Base-by-base conservation (phyloP, 352 stramenopile species). In the Bremia lactucae region DNA sequence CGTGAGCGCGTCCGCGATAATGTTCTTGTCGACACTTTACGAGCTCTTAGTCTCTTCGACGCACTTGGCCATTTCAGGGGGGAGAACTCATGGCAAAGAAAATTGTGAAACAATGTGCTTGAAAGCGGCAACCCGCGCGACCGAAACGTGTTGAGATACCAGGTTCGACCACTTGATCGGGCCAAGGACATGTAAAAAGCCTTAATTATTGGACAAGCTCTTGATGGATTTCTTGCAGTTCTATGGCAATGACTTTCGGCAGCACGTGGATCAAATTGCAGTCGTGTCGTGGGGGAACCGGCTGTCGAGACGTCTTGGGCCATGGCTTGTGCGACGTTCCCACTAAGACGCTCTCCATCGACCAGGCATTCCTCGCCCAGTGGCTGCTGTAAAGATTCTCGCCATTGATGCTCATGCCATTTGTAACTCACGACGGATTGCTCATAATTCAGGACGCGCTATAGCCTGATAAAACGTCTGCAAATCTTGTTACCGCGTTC, bases 81-180 rank as follows among this genome's bases (percentile, higher is more conserved):
- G 87, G 63, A 87, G 88, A 5, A 86, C 95, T n/a, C 97, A 96
- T 3, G 96, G 99, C 15, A 96, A 93, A 24, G 96, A 99, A 63
- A 96, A 99, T 65, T 99, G n/a, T n/a, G 99, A 18, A 99, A 78
- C 35, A 99, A 74, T 66, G 99, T 99, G 19, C 96, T 96, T 4
- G 70, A 64, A 8, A 83, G 93, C 24, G 94, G 92, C 68, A 98
- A 82, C 6, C 94, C 93, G 42, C 97, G 86, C 70, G 52, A 19
- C 31, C 49, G 8, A 65, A 62, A 4, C 51, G 59, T 36, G 63
- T 53, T 3, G 54, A 66, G 4, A 41, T 81, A n/a, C n/a, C n/a
- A 10, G 56, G 57, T 31, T 68, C 64, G 3, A 36, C 79, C 3
- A 49, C 50, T 13, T 48, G 54, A 0, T 62, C 55, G 13, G 55